Percentiles rank a stretch among this genome's conserved stretches.
Evolutionary conservation across 192 early-diverging fungal genomes (phyloP).

Genomic region (Entomortierella chlamydospora): DNA sequence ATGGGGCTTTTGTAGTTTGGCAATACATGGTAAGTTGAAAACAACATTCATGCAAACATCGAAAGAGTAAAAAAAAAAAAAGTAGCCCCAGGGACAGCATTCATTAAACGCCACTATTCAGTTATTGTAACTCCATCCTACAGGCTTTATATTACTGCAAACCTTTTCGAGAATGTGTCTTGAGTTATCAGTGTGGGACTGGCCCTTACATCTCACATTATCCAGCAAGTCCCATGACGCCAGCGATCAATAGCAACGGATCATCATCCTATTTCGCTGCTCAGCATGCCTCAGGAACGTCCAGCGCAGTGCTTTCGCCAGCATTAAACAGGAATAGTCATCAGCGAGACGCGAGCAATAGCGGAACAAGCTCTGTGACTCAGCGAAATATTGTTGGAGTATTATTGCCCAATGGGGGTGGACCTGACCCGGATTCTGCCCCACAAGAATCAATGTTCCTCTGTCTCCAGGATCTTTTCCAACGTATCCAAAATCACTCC

Average conservation of each 20-base stretch:
- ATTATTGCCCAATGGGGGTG: conserved; percentile 55
- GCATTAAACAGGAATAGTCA: conserved; percentile 16
- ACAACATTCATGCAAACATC: background rate
- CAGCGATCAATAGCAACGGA: conserved; percentile 21
- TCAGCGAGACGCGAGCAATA: conserved; percentile 22
- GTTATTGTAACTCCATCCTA: conserved; percentile 96
- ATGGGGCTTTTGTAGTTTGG: conserved; percentile 80
- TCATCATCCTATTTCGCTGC: conserved; percentile 35
- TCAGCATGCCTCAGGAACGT: conserved; percentile 28
- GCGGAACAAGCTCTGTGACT: conserved; percentile 7
- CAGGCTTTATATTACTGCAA: conserved; percentile 96
- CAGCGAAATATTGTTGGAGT: conserved; percentile 45
- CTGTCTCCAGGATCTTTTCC: conserved; percentile 88
- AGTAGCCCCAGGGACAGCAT: background rate
- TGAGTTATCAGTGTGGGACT: conserved; percentile 72
- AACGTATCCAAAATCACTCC: conserved; percentile 82
- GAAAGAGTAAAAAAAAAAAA: background rate
- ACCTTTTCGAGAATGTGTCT: conserved; percentile 93
- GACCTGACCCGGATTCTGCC: conserved; percentile 56
- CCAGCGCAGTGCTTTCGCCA: conserved; percentile 7
- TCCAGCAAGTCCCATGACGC: conserved; percentile 49
- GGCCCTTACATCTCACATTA: conserved; percentile 44
- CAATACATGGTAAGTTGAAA: conserved; percentile 78
- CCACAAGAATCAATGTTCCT: conserved; percentile 88
- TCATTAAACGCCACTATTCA: conserved; percentile 19